Percentiles rank a stretch among this genome's conserved stretches.
Conservation (phyloP, 164 flowering plant genomes). For the Nymphaea colorata region DNA sequence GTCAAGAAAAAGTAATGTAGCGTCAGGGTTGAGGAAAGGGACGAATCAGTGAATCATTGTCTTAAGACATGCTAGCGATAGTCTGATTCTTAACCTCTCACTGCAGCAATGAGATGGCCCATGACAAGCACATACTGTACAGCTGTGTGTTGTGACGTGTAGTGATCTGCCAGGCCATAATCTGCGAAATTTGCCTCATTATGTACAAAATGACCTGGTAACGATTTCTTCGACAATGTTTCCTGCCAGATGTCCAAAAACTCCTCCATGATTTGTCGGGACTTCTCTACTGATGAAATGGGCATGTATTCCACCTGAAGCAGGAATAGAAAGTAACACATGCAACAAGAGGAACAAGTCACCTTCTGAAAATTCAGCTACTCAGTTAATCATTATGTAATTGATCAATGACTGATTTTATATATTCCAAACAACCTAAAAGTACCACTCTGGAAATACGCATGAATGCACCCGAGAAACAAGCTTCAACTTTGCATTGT, state of each 20-base stretch:
- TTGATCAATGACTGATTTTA: too few relatives aligned
- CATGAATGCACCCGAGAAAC: too few relatives aligned
- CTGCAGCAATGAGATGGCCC: constrained; percentile 61
- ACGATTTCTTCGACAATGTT: constrained; percentile 52
- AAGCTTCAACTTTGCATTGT: too few relatives aligned
- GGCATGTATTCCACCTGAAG: constrained; percentile 89
- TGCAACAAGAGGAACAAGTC: neutral
- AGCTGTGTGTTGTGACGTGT: constrained; percentile 69
- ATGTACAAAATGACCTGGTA: constrained; percentile 80
- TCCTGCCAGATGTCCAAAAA: constrained; percentile 77
- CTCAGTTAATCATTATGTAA: too few relatives aligned
- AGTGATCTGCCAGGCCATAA: constrained; percentile 64
- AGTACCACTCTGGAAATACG: too few relatives aligned
- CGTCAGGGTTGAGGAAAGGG: too few relatives aligned
- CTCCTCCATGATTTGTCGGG: constrained; percentile 60
- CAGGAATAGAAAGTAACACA: neutral
- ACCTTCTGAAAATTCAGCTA: neutral
- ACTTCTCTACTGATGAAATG: constrained; percentile 71
- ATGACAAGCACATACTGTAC: constrained; percentile 69
- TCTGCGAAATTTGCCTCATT: constrained; percentile 65
- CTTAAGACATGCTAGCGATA: too few relatives aligned
- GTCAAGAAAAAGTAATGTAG: too few relatives aligned
- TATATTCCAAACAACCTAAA: too few relatives aligned
- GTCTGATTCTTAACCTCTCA: constrained; percentile 29
- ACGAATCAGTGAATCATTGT: too few relatives aligned